Evolutionary conservation across 106 monocot genomes (phyloP), one percentile per base, ranked within the genome.

Genomic region (Dendrobium huoshanense): DNA sequence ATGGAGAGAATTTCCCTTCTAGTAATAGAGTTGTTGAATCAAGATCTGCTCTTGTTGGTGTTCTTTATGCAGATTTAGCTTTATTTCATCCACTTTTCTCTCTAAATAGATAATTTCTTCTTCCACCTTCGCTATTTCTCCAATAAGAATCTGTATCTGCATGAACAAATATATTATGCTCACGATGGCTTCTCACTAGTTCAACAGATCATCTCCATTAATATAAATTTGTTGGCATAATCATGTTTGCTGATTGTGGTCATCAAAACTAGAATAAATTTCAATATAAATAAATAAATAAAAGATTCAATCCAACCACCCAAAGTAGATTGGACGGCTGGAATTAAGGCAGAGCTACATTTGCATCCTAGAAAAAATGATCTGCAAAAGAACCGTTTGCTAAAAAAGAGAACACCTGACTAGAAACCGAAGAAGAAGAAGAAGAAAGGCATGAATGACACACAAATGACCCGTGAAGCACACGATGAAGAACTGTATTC

Each of bases 121-220:
- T 0, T 29, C 94, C 8, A 92, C 88, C 84, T 90, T 87, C 45
- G 88, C 90, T 78, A 94, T 24, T 85, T 96, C 96, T 45, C 80
- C 85, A 58, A 94, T 83, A 76, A 96, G 90, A n/a, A 79, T 77
- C 80, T 89, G 89, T 6, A 94, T 86, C 93, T 93, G 87, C 75
- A 82, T 24, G 13, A 51, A 51, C 11, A 11, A 51, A 13, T 13
- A 2, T 51, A 13, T 51, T 51, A 51, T 13, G 51, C 9, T 51
- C 51, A 51, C 13, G 2, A 15, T 13, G 51, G 51, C 11, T 51
- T 10, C 44, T 44, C 0, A 4, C 5, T 44, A 44, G 8, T 44
- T 5, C 7, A 8, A 44, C 44, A 44, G 5, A 44, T 4, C 33
- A 44, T 44, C 44, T 44, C 4, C 6, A 44, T 5, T 2, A 44